Percentiles rank a stretch among this genome's conserved stretches.
These are phyloP conservation scores for Phytophthora tentaculata DNA, from an alignment of 352 stramenopile species.

Conservation along the genomic window DNA sequence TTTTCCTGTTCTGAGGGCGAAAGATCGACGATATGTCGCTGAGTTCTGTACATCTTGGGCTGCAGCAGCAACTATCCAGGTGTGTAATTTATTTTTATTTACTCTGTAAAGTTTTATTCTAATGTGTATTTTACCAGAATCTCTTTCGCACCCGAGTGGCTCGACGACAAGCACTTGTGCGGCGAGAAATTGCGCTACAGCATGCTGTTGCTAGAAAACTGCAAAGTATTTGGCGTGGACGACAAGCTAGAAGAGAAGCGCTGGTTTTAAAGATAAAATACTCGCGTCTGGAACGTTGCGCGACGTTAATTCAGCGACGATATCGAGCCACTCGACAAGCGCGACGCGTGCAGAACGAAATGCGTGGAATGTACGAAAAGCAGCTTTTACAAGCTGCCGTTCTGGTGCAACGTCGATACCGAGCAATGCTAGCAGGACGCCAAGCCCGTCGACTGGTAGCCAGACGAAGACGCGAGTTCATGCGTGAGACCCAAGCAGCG, in stretches of 20 bases:
- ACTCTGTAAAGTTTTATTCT: background rate
- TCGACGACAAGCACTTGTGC: conserved; percentile 27
- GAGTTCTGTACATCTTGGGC: conserved; percentile 61
- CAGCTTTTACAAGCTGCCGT: conserved; percentile 49
- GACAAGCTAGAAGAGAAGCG: conserved; percentile 50
- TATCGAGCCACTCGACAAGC: conserved; percentile 56
- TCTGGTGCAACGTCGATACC: conserved; percentile 68
- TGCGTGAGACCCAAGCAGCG: conserved; percentile 49
- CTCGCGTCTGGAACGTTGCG: conserved; percentile 53
- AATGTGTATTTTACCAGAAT: conserved; percentile 42
- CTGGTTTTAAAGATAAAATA: conserved; percentile 56
- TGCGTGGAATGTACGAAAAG: conserved; percentile 49
- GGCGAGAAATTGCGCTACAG: conserved; percentile 47
- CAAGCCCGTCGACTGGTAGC: conserved; percentile 52
- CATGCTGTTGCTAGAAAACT: conserved; percentile 54
- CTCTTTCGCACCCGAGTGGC: conserved; percentile 61
- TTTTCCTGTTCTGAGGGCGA: conserved; percentile 72
- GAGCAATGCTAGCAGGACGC: conserved; percentile 47
- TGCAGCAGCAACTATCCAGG: conserved; percentile 68
- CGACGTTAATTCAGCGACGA: conserved; percentile 71
- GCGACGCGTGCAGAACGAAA: conserved; percentile 37
- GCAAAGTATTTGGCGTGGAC: conserved; percentile 76
- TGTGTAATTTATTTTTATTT: conserved; percentile 8
- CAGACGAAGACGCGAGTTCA: conserved; percentile 37
- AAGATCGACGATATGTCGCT: conserved; percentile 68